A percentile compares a stretch with the other conserved stretches of the same genome.
phyloP scores from a whole-genome alignment of 495 filamentous ascomycete genomes.

The Penicillium maclennaniae region DNA sequence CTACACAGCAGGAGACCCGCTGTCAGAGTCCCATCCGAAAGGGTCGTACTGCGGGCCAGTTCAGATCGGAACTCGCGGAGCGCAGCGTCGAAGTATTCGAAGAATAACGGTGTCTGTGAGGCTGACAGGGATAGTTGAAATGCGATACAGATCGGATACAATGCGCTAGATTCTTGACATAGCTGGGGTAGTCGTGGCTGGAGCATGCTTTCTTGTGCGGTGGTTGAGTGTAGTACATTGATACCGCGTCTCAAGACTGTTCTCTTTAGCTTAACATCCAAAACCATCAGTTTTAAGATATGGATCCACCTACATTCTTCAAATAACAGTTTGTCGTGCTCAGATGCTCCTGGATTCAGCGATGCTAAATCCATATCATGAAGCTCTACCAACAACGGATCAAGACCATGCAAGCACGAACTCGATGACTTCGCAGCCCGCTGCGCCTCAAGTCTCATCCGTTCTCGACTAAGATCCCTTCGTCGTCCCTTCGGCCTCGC shows the following conservation, averaged over 20 bases:
- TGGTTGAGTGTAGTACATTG: constrained; percentile 33
- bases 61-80: constrained; percentile 31
- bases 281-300: neutral
- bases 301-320: constrained; percentile 25
- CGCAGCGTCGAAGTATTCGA: constrained; percentile 32
- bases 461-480: constrained; percentile 29
- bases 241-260: constrained; percentile 31
- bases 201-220: constrained; percentile 20
- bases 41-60: constrained; percentile 20
- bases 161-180: constrained; percentile 26
- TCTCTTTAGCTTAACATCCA: neutral
- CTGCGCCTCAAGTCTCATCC: constrained; percentile 3
- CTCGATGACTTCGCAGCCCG: neutral
- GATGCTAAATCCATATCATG: neutral
- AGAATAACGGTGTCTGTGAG: constrained; percentile 16
- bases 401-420: neutral
- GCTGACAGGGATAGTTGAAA: constrained; percentile 26
- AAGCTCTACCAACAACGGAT: neutral
- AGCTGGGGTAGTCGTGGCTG: constrained; percentile 22
- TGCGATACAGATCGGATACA: constrained; percentile 33
- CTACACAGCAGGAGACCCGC: constrained; percentile 35
- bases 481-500: constrained; percentile 25
- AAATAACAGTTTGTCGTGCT: constrained; percentile 26
- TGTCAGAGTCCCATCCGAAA: constrained; percentile 32
- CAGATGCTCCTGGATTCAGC: neutral